Evolutionary conservation across 495 filamentous ascomycete genomes (phyloP).

Genomic region (Saxispiralis lemnorum): DNA sequence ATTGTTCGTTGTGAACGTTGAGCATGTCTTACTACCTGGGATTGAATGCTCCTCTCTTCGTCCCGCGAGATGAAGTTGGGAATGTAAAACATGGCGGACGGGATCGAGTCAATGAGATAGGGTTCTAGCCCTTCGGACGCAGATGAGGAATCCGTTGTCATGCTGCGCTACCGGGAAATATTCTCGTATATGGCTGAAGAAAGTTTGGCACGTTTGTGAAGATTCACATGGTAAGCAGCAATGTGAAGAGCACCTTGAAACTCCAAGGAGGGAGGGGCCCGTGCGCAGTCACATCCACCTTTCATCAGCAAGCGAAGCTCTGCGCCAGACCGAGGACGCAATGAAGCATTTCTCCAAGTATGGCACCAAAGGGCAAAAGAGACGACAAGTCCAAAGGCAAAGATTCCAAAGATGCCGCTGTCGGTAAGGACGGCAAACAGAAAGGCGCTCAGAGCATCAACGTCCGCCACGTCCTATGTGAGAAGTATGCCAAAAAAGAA

Average conservation of each 20-base stretch:
- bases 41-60: slow-evolving; percentile 54
- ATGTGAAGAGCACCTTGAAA: no score
- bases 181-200: no score
- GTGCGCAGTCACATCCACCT: slow-evolving; percentile 1
- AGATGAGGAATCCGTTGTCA: no score
- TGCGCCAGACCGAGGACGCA: neutral
- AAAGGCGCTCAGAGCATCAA: slow-evolving; percentile 70
- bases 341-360: neutral
- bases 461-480: slow-evolving; percentile 79
- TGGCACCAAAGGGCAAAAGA: slow-evolving; percentile 2
- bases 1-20: neutral
- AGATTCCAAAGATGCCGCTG: slow-evolving; percentile 15
- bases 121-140: neutral
- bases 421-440: slow-evolving; percentile 30
- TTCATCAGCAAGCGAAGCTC: no score
- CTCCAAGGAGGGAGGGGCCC: no score
- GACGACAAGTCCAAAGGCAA: slow-evolving; percentile 19
- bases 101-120: slow-evolving; percentile 35
- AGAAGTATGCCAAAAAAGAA: slow-evolving; percentile 77
- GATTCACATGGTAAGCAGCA: no score
- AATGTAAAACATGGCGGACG: slow-evolving; percentile 64
- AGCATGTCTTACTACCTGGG: slow-evolving; percentile 33
- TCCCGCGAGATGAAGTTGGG: slow-evolving; percentile 63
- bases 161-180: no score
- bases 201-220: no score